Evolutionary conservation across 305 asterid species (phyloP).

Genomic region (Coffea humblotiana): DNA sequence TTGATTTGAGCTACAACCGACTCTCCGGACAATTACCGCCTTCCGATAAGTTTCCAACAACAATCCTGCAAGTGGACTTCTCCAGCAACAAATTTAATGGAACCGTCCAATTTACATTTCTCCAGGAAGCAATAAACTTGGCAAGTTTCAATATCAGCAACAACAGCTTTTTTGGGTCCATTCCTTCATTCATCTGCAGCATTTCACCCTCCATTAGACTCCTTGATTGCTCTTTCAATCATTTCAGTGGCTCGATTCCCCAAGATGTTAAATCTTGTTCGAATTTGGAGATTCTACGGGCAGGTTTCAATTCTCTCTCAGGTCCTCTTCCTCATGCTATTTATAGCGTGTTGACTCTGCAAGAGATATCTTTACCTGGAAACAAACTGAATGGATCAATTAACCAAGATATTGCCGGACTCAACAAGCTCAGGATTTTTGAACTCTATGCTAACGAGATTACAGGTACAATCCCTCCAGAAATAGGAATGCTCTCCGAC

Average conservation of each 20-base stretch:
- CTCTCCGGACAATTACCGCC: conserved; percentile 43
- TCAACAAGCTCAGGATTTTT: conserved; percentile 51
- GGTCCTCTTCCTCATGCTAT: conserved; percentile 64
- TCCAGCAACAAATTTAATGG: conserved; percentile 76
- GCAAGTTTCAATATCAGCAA: conserved; percentile 60
- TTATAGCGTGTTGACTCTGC: conserved; percentile 42
- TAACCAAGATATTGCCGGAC: conserved; percentile 44
- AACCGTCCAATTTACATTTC: conserved; percentile 39
- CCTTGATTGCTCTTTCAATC: conserved; percentile 72
- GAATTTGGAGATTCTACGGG: conserved; percentile 51
- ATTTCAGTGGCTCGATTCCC: conserved; percentile 55
- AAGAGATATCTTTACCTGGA: conserved; percentile 65
- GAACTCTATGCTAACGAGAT: conserved; percentile 62
- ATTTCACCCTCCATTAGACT: conserved; percentile 34
- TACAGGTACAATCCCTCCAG: conserved; percentile 61
- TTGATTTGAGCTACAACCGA: conserved; percentile 75
- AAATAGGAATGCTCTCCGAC: conserved; percentile 58
- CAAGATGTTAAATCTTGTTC: conserved; percentile 52
- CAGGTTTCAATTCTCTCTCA: conserved; percentile 63
- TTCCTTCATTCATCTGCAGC: conserved; percentile 59
- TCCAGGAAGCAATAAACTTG: conserved; percentile 45
- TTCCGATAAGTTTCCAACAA: conserved; percentile 36
- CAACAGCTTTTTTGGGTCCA: conserved; percentile 65
- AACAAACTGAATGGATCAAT: conserved; percentile 63
- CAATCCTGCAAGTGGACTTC: conserved; percentile 43